These are phyloP conservation scores for Corylus americana DNA, from an alignment of 306 rosid species.

Conservation along the genomic window DNA sequence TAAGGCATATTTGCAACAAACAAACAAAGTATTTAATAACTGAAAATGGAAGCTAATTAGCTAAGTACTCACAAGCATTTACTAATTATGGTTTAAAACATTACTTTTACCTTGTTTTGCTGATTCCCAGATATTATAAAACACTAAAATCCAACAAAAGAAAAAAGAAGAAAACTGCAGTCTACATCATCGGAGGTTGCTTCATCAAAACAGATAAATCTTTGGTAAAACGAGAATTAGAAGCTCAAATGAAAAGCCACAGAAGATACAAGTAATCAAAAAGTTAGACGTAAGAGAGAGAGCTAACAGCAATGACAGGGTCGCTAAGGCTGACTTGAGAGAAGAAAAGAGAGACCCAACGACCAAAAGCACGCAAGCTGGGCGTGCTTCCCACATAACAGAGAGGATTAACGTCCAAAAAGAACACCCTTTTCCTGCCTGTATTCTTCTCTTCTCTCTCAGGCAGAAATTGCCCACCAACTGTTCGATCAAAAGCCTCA, in stretches of 20 bases:
- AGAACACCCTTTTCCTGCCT: constrained; percentile 60
- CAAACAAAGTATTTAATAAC: too few relatives aligned
- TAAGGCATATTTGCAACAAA: too few relatives aligned
- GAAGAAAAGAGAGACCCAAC: constrained; percentile 73
- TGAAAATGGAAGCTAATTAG: too few relatives aligned
- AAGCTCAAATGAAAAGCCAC: neutral
- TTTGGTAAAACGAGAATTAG: neutral
- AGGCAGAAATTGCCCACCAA: constrained; percentile 29
- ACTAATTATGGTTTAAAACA: too few relatives aligned
- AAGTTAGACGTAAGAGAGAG: neutral
- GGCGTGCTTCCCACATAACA: constrained; percentile 74
- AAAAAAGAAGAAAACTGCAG: too few relatives aligned
- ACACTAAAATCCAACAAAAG: too few relatives aligned
- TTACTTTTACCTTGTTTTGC: too few relatives aligned
- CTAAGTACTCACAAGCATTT: too few relatives aligned
- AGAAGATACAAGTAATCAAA: neutral
- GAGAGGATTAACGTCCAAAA: constrained; percentile 82
- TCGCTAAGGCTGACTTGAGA: constrained; percentile 56
- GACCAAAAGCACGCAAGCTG: constrained; percentile 61
- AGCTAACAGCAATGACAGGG: constrained; percentile 76
- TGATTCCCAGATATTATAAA: too few relatives aligned
- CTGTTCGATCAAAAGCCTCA: constrained; percentile 30
- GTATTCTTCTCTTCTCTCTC: constrained; percentile 27
- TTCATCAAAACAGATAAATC: too few relatives aligned
- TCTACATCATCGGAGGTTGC: too few relatives aligned